phyloP scores from a whole-genome alignment of 129 eudicot species.

The Scalesia atractyloides region DNA sequence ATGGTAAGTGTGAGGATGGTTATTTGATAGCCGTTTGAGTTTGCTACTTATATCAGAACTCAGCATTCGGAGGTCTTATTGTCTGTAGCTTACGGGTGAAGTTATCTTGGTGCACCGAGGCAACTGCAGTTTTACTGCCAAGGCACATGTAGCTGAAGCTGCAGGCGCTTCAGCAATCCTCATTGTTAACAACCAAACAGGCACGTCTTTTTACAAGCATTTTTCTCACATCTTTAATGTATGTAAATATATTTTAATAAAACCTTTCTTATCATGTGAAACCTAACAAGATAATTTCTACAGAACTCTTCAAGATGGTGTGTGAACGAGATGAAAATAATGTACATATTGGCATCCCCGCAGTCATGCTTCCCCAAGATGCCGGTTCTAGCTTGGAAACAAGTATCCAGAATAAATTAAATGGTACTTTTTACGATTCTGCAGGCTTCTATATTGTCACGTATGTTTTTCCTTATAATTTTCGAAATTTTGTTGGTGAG shows the following conservation, averaged over 20 bases:
- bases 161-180: conserved; percentile 98
- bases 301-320: conserved; percentile 98
- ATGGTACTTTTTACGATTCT: conserved; percentile 47
- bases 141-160: conserved; percentile 93
- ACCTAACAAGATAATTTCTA: conserved; percentile 32
- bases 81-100: conserved; percentile 91
- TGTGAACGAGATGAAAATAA: conserved; percentile 75
- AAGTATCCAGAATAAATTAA: conserved; percentile 51
- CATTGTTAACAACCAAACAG: conserved; percentile 78
- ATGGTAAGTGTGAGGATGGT: conserved; percentile 21
- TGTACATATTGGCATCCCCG: conserved; percentile 70
- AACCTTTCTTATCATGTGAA: background rate
- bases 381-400: conserved; percentile 72
- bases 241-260: background rate
- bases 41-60: conserved; percentile 42
- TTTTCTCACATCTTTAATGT: background rate
- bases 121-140: conserved; percentile 90
- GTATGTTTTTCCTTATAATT: background rate
- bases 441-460: background rate
- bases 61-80: conserved; percentile 43
- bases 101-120: conserved; percentile 96
- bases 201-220: conserved; percentile 34
- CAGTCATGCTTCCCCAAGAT: conserved; percentile 96
- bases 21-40: conserved; percentile 29
- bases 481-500: conserved; percentile 9